Percentiles rank a stretch among this genome's conserved stretches.
phyloP scores from a whole-genome alignment of 108 stramenopile species.

The Nannochloropsis granulata region DNA sequence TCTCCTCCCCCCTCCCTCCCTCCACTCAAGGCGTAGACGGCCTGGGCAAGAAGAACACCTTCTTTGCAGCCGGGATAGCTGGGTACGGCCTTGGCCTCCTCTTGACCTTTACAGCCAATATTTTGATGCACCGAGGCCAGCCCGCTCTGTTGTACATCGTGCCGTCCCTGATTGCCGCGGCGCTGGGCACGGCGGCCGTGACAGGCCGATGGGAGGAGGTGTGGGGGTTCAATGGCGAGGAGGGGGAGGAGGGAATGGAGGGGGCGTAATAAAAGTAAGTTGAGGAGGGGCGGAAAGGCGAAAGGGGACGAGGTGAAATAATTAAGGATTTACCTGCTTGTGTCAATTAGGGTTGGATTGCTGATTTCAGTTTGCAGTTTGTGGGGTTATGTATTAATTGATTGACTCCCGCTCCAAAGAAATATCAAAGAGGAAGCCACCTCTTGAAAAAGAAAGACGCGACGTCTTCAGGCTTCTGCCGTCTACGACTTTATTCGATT shows the following conservation, averaged over 20 bases:
- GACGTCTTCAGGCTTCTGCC: too few species aligned
- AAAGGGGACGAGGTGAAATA: not conserved
- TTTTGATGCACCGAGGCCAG: slow-evolving; percentile 39
- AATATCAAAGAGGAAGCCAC: too few species aligned
- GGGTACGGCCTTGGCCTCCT: slow-evolving; percentile 40
- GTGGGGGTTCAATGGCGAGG: slow-evolving; percentile 24
- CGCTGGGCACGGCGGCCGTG: slow-evolving; percentile 26
- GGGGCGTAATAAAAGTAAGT: not conserved
- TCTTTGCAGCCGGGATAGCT: slow-evolving; percentile 38
- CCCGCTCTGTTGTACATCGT: slow-evolving; percentile 25
- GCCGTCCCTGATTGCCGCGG: slow-evolving; percentile 10
- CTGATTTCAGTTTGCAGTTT: too few species aligned
- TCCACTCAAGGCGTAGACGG: not conserved
- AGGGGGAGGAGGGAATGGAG: slow-evolving; percentile 4
- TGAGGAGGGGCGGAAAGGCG: not conserved
- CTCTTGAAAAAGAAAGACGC: too few species aligned
- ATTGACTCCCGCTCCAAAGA: too few species aligned
- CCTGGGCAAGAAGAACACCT: not conserved
- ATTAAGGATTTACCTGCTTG: too few species aligned
- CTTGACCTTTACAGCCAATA: slow-evolving; percentile 39
- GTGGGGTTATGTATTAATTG: too few species aligned
- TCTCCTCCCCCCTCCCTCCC: too few species aligned
- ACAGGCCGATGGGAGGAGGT: slow-evolving; percentile 21
- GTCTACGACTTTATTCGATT: too few species aligned
- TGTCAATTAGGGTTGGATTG: too few species aligned